These are phyloP conservation scores for Chenopodium album DNA, from an alignment of 148 eudicot species.

Conservation along the genomic window DNA sequence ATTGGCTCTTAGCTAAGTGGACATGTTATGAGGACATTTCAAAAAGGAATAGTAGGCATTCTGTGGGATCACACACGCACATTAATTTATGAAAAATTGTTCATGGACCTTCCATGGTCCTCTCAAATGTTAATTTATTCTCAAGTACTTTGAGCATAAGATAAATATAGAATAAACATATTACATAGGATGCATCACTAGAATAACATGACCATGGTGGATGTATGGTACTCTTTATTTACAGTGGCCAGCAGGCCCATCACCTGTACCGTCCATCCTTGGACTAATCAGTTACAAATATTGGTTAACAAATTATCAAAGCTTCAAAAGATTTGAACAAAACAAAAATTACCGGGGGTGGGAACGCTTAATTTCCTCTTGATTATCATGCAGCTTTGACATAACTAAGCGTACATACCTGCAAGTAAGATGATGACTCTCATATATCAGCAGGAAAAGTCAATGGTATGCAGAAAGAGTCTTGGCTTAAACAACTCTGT, in stretches of 20 bases:
- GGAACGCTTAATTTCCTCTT: constrained; percentile 53
- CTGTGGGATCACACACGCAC: too few relatives aligned
- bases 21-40: too few relatives aligned
- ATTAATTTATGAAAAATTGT: background rate
- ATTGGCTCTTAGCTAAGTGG: too few relatives aligned
- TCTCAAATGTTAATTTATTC: background rate
- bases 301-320: constrained; percentile 1
- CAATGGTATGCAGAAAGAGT: background rate
- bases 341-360: constrained; percentile 71
- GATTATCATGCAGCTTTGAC: constrained; percentile 59
- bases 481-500: background rate
- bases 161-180: background rate
- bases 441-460: too few relatives aligned
- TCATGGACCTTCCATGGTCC: background rate
- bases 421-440: constrained; percentile 22
- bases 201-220: background rate
- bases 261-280: background rate
- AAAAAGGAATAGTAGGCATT: too few relatives aligned
- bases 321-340: background rate
- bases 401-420: constrained; percentile 89
- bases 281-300: background rate
- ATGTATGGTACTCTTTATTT: background rate
- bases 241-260: background rate
- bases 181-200: background rate
- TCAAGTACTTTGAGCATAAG: background rate